These are phyloP conservation scores for Pyricularia pennisetigena DNA, from an alignment of 2,329 filamentous ascomycete genomes.

Conservation along the genomic window DNA sequence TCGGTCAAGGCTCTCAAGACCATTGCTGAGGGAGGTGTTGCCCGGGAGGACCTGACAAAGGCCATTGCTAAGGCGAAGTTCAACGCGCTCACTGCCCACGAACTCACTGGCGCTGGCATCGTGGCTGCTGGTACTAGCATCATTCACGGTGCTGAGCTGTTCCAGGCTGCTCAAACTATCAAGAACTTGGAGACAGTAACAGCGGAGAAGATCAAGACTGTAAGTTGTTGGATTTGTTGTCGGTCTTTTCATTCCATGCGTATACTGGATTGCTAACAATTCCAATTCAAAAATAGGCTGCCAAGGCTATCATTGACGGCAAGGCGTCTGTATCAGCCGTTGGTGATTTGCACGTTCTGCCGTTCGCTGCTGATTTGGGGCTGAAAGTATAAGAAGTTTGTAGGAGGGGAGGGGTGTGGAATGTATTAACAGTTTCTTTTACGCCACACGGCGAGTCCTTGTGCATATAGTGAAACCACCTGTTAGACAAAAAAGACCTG, in stretches of 20 bases:
- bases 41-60: conserved; percentile 82
- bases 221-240: conserved; percentile 34
- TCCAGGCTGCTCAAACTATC: conserved; percentile 72
- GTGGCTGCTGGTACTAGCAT: conserved; percentile 79
- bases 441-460: conserved; percentile 25
- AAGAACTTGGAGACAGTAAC: conserved; percentile 74
- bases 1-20: conserved; percentile 75
- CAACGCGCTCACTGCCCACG: conserved; percentile 71
- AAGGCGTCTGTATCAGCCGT: conserved; percentile 86
- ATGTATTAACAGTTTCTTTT: conserved; percentile 31
- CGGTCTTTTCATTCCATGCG: not conserved
- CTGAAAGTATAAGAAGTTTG: conserved; percentile 68
- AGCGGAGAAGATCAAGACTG: conserved; percentile 74
- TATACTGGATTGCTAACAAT: not conserved
- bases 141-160: conserved; percentile 69
- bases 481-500: conserved; percentile 5
- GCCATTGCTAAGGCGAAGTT: conserved; percentile 91
- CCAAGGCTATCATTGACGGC: conserved; percentile 76
- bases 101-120: conserved; percentile 68
- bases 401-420: conserved; percentile 16
- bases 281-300: conserved; percentile 46
- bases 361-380: conserved; percentile 89
- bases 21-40: conserved; percentile 64
- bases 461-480: conserved; percentile 26
- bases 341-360: conserved; percentile 83